Conservation (phyloP, 306 rosid genomes). For the Macrotyloma uniflorum region DNA sequence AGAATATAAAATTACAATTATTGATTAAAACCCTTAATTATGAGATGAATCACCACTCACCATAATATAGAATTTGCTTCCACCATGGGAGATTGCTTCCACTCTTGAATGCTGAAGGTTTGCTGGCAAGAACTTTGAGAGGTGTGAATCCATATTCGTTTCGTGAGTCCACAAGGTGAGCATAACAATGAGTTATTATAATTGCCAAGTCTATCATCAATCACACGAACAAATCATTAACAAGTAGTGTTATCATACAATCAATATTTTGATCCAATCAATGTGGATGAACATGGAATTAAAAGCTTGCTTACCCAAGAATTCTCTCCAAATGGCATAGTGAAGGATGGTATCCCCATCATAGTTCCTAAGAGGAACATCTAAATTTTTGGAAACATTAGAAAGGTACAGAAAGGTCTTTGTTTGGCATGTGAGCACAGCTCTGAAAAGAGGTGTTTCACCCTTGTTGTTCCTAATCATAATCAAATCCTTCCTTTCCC, state of each 20-base stretch:
- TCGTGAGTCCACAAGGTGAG: neutral
- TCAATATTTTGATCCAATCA: no score
- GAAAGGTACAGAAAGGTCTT: neutral
- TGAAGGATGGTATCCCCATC: slow-evolving; percentile 35
- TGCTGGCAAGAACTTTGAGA: slow-evolving; percentile 35
- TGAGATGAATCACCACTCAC: slow-evolving; percentile 8
- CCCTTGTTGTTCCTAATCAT: neutral
- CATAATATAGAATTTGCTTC: slow-evolving; percentile 11
- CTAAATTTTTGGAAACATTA: neutral
- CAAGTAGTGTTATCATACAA: no score
- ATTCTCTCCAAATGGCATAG: slow-evolving; percentile 26
- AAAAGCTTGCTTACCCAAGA: slow-evolving; percentile 8
- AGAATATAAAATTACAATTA: no score
- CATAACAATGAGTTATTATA: slow-evolving; percentile 9
- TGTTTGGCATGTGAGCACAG: slow-evolving; percentile 37
- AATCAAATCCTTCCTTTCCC: slow-evolving; percentile 25
- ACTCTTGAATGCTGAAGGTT: slow-evolving; percentile 36
- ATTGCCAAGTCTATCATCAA: slow-evolving; percentile 36
- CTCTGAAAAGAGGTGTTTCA: slow-evolving; percentile 50
- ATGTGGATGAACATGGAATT: neutral
- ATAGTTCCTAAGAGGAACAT: neutral
- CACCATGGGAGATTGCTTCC: slow-evolving; percentile 31
- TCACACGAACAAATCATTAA: neutral
- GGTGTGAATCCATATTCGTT: slow-evolving; percentile 22
- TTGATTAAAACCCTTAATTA: no score